Evolutionary conservation across 371 early-diverging fungal species (phyloP), one percentile per base, ranked within the genome.

Genomic region (Mortierella sp.): DNA sequence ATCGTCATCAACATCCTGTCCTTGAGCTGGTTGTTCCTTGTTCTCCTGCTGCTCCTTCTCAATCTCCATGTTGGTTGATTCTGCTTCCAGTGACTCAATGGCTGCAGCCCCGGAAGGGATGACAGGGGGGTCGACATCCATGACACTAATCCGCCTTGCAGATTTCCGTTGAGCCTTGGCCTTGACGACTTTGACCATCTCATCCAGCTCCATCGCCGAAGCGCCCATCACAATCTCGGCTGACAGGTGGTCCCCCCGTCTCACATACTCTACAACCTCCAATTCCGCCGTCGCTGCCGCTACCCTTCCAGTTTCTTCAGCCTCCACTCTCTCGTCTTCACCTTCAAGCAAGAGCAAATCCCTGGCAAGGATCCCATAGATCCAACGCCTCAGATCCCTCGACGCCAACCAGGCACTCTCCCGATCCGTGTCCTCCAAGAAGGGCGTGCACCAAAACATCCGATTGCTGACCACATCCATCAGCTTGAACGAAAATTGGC

Each of bases 381-480:
- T 40, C 68, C 78, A 85, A 43, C 88, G 85, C 40, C 92, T 86
- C 40, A 91, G 55, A 34, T 80, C 77, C 34, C 86, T 74, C 16
- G 91, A 89, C 1, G 86, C 79, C 34, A 84, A 34, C 90, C 91
- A 90, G 31, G 88, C 87, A 10, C 79, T 85, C 68, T 86, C 85
- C 37, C 86, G 74, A 63, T 86, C 85, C 13, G 87, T 71, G 66
- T 91, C 92, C 71, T 91, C 92, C 39, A 91, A 53, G 71, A 90
- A 90, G 0, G 90, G 79, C 14, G 85, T 84, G 40, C 88, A 82
- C 92, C 92, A 91, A 64, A 90, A 90, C 48, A 85, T 87, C 41
- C 68, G 75, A 50, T 80, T 88, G 29, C 71, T 76, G 14, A 87
- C 66, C 26, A 88, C 78, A 72, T 91, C 90, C 77, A 88, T 72